Percentiles rank a stretch among this genome's conserved stretches.
These are phyloP conservation scores for Fusarium kyushuense DNA, from an alignment of 2,329 filamentous ascomycete genomes.

Conservation along the genomic window DNA sequence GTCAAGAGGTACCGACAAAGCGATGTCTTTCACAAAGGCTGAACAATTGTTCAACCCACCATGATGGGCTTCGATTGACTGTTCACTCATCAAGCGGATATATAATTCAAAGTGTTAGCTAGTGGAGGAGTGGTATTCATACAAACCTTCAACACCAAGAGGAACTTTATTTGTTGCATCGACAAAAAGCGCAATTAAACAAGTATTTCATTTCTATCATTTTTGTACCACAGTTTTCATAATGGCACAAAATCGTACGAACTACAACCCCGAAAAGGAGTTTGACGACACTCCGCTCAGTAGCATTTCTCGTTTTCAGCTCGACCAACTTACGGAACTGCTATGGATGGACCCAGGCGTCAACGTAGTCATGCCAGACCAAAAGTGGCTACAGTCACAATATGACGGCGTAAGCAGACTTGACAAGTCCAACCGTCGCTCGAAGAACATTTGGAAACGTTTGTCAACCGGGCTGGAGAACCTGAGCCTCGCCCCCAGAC, in stretches of 20 bases:
- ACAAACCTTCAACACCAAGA: not conserved
- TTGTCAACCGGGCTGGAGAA: constrained; percentile 49
- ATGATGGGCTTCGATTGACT: constrained; percentile 12
- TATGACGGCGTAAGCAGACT: constrained; percentile 41
- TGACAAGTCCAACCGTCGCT: constrained; percentile 44
- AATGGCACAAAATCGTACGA: constrained; percentile 16
- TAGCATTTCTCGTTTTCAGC: constrained; percentile 41
- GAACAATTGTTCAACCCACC: constrained; percentile 2
- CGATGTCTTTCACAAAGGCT: constrained; percentile 14
- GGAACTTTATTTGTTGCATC: constrained; percentile 4
- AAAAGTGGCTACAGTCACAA: constrained; percentile 55
- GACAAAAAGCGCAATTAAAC: not conserved
- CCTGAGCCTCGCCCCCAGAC: not conserved
- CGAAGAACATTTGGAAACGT: constrained; percentile 50
- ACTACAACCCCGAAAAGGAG: not conserved
- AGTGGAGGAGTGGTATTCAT: not conserved
- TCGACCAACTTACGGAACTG: constrained; percentile 52
- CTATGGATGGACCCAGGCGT: constrained; percentile 52
- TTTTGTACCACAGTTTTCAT: constrained; percentile 16
- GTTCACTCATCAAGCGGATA: constrained; percentile 15
- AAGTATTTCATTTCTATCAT: constrained; percentile 6
- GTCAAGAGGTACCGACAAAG: not conserved
- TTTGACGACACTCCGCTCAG: constrained; percentile 4
- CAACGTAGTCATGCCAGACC: constrained; percentile 47
- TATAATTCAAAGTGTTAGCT: constrained; percentile 14